Evolutionary conservation across 768 basidiomycete genomes (phyloP), one percentile per base, ranked within the genome.

Genomic region (Lactarius pseudohatsudake): DNA sequence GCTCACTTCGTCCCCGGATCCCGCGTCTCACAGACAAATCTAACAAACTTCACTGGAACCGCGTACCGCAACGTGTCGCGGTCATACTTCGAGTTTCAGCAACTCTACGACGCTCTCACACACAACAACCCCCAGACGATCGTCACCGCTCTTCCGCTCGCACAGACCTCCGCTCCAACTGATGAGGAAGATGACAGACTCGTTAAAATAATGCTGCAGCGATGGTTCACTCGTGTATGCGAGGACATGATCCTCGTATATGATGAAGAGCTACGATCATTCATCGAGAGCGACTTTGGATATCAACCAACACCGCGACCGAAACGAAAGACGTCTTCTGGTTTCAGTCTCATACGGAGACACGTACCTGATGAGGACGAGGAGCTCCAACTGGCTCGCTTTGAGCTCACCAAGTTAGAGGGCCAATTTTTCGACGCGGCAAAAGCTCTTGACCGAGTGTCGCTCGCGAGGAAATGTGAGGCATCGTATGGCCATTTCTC

Each of bases 181-280:
- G 97, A 98, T 73, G 97, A 98, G 78, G 97, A 98, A 77, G 97
- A 99, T 76, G 97, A 98, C 76, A 85, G 97, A 22, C 83, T 99
- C 2, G 94, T 99, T 38, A 91, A 91, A 75, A 90, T 96, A 67
- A 94, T 96, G 85, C 81, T 98, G 26, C 97, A 98, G 77, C 81
- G 92, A 67, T 99, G 97, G 96, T 84, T 97, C 62, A 88, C 92
- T 13, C 82, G 97, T 64, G 86, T 98, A 38, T 96, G 91, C 78
- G 94, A 96, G 74, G 94, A 98, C 75, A 87, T 88, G 2, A 92
- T 97, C 61, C 77, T 98, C 36, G 79, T 93, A 47, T 80, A 87
- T 63, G 96, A 98, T 72, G 97, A 98, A 73, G 97, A 99, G 75
- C 77, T 98, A 65, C 87, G 96, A 36, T 90, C 90, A 18, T 99